phyloP scores from a whole-genome alignment of 331 rosid genomes.

The Rhamnella rubrinervis region DNA sequence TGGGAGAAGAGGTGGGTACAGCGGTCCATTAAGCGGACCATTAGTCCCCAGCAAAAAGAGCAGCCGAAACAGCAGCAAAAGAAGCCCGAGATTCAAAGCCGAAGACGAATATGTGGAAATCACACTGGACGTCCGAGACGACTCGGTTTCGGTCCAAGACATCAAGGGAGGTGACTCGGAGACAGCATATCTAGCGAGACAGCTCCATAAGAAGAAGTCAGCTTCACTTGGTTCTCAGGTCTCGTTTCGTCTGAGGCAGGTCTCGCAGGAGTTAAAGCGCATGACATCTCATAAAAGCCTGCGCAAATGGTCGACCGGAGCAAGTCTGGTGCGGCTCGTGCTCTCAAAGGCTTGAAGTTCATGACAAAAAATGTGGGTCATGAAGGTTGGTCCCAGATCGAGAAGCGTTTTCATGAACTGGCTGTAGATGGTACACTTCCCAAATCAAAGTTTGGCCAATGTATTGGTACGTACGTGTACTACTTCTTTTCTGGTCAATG shows the following conservation, averaged over 20 bases:
- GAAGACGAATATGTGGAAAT: conserved; percentile 72
- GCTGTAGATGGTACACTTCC: conserved; percentile 57
- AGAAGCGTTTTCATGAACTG: conserved; percentile 52
- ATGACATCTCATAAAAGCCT: conserved; percentile 64
- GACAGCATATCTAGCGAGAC: conserved; percentile 56
- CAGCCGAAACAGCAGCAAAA: conserved; percentile 44
- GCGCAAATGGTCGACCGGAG: conserved; percentile 37
- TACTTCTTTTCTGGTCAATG: no score
- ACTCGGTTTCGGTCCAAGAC: conserved; percentile 64
- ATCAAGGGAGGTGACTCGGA: conserved; percentile 68
- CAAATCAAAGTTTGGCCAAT: conserved; percentile 62
- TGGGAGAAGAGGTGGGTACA: conserved; percentile 42
- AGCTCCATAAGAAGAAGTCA: conserved; percentile 39
- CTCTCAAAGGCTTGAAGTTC: conserved; percentile 72
- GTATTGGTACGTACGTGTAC: conserved; percentile 67
- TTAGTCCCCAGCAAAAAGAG: conserved; percentile 42
- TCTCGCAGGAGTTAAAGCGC: conserved; percentile 73
- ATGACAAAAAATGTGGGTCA: conserved; percentile 64
- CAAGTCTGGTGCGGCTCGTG: conserved; percentile 80
- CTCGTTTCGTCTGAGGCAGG: conserved; percentile 47
- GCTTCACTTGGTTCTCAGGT: conserved; percentile 52
- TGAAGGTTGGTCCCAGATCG: conserved; percentile 69
- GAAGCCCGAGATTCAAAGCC: conserved; percentile 52
- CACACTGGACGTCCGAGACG: conserved; percentile 69
- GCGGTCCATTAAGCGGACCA: conserved; percentile 72